A percentile compares a stretch with the other conserved stretches of the same genome.
Conservation (phyloP, 2,329 filamentous ascomycete genomes). For the Ilyonectria robusta region DNA sequence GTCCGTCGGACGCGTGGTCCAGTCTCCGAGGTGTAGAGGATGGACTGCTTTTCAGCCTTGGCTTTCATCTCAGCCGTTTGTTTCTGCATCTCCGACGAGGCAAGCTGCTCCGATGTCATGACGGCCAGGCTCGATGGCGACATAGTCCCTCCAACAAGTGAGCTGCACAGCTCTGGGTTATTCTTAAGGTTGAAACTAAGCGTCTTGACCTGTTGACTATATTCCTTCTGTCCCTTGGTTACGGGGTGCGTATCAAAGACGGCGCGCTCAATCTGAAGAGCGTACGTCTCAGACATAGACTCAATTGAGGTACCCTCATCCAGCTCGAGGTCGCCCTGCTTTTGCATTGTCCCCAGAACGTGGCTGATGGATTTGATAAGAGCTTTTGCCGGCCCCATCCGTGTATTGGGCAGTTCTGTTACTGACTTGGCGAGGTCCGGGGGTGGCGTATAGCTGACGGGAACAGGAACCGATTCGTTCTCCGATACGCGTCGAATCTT, state of each 20-base stretch:
- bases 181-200: constrained; percentile 91
- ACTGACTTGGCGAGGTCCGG: constrained; percentile 66
- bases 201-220: constrained; percentile 77
- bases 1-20: constrained; percentile 87
- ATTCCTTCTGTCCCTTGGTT: constrained; percentile 62
- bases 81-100: constrained; percentile 88
- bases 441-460: constrained; percentile 62
- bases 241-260: constrained; percentile 70
- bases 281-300: constrained; percentile 77
- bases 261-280: constrained; percentile 84
- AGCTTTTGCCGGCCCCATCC: constrained; percentile 78
- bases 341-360: constrained; percentile 76
- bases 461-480: constrained; percentile 56
- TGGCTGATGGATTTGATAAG: constrained; percentile 79
- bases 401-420: constrained; percentile 70
- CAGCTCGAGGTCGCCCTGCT: constrained; percentile 74
- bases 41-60: constrained; percentile 85
- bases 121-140: constrained; percentile 83
- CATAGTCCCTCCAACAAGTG: constrained; percentile 80
- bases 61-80: constrained; percentile 84
- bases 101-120: constrained; percentile 93
- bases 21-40: constrained; percentile 79
- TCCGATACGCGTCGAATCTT: constrained; percentile 70
- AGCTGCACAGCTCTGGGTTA: constrained; percentile 83
- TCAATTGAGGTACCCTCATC: constrained; percentile 75